Conservation (phyloP, 257 asterid genomes). For the Perilla frutescens region DNA sequence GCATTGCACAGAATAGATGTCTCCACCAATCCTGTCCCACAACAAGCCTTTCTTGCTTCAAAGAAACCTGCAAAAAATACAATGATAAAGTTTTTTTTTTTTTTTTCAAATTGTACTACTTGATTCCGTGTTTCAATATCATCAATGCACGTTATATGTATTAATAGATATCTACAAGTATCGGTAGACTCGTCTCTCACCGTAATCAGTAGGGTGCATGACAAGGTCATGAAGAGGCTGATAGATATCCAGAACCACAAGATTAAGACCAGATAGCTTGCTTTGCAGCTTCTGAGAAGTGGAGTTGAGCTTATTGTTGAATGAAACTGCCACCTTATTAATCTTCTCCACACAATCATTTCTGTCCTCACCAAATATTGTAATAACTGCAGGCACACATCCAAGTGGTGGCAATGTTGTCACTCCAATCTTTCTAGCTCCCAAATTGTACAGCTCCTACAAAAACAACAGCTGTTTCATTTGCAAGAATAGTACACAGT, state of each 20-base stretch:
- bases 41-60: slow-evolving; percentile 91
- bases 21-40: slow-evolving; percentile 83
- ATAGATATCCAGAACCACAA: slow-evolving; percentile 75
- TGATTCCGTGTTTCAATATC: not conserved
- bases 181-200: slow-evolving; percentile 36
- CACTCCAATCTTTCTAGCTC: slow-evolving; percentile 90
- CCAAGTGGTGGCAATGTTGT: slow-evolving; percentile 90
- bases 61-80: slow-evolving; percentile 57
- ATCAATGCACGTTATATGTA: not conserved
- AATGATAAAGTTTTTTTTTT: too few species aligned
- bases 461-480: not conserved
- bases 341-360: slow-evolving; percentile 68
- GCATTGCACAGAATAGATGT: slow-evolving; percentile 78
- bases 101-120: not conserved
- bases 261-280: slow-evolving; percentile 59
- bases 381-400: slow-evolving; percentile 78
- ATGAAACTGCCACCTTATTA: slow-evolving; percentile 67
- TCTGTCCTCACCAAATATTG: slow-evolving; percentile 74
- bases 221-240: slow-evolving; percentile 67
- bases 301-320: slow-evolving; percentile 71
- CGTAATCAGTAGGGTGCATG: slow-evolving; percentile 68
- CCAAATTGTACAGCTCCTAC: slow-evolving; percentile 58
- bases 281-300: slow-evolving; percentile 65
- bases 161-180: too few species aligned
- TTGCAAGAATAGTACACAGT: not conserved